Evolutionary conservation across 2,329 filamentous ascomycete species (phyloP).

Genomic region (Immersiporthe knoxdaviesiana): DNA sequence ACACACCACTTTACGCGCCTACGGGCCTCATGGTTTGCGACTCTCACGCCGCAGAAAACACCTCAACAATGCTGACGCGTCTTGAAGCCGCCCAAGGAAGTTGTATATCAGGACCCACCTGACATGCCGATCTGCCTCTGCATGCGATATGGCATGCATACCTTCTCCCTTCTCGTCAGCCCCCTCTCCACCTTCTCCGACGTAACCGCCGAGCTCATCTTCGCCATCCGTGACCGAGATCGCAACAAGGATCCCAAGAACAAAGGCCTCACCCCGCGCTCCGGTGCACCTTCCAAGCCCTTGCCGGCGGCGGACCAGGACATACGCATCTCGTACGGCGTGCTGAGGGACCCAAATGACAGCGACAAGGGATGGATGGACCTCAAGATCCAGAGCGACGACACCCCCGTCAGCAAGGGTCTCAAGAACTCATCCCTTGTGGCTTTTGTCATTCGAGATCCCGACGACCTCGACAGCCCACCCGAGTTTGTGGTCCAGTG

Average conservation of each 20-base stretch:
- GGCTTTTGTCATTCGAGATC: slow-evolving; percentile 52
- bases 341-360: slow-evolving; percentile 50
- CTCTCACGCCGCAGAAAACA: not conserved
- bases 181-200: slow-evolving; percentile 58
- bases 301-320: slow-evolving; percentile 48
- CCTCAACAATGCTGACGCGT: not conserved
- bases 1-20: slow-evolving; percentile 6
- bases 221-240: slow-evolving; percentile 60
- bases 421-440: slow-evolving; percentile 53
- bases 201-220: slow-evolving; percentile 62
- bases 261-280: slow-evolving; percentile 47
- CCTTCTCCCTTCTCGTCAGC: slow-evolving; percentile 69
- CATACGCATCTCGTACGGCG: slow-evolving; percentile 49
- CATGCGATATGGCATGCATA: slow-evolving; percentile 74
- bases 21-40: not conserved
- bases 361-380: slow-evolving; percentile 53
- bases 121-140: slow-evolving; percentile 66
- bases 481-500: slow-evolving; percentile 50
- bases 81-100: slow-evolving; percentile 20
- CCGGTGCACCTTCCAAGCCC: slow-evolving; percentile 40
- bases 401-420: slow-evolving; percentile 47
- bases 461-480: slow-evolving; percentile 43
- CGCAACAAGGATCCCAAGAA: slow-evolving; percentile 52
- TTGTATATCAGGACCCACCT: slow-evolving; percentile 32
- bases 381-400: slow-evolving; percentile 43